Evolutionary conservation across 257 asterid species (phyloP).

Genomic region (Fraxinus americana): DNA sequence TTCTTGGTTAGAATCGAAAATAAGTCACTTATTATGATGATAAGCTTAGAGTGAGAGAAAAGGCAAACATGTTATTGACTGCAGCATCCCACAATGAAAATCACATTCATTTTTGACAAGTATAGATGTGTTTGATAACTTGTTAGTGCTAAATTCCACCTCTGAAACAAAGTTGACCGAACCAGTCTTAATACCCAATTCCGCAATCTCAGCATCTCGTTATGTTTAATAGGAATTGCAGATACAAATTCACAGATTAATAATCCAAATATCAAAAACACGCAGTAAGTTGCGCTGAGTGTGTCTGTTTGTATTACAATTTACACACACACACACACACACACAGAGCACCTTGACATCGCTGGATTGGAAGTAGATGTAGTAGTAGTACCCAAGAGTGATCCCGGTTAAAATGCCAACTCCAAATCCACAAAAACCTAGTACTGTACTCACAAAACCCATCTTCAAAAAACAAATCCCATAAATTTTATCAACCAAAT

Average conservation of each 20-base stretch:
- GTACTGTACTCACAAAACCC: conserved; percentile 72
- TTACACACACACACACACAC: not conserved
- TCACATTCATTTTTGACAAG: not conserved
- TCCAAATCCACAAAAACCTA: conserved; percentile 88
- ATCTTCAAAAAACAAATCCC: conserved; percentile 29
- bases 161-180: too few species aligned
- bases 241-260: not conserved
- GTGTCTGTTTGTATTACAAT: too few species aligned
- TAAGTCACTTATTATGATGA: not conserved
- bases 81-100: not conserved
- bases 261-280: not conserved
- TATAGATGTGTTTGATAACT: not conserved
- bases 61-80: not conserved
- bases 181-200: not conserved
- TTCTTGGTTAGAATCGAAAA: too few species aligned
- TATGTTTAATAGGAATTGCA: not conserved
- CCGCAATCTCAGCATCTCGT: not conserved
- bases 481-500: not conserved
- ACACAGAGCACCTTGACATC: conserved; percentile 68
- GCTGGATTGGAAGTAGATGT: conserved; percentile 79
- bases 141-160: too few species aligned
- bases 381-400: conserved; percentile 39
- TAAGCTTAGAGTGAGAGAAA: too few species aligned
- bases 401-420: conserved; percentile 64
- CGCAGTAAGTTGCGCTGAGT: not conserved